Evolutionary conservation across 1,284 basidiomycete genomes (phyloP).

Genomic region (Ceratobasidium sp.): DNA sequence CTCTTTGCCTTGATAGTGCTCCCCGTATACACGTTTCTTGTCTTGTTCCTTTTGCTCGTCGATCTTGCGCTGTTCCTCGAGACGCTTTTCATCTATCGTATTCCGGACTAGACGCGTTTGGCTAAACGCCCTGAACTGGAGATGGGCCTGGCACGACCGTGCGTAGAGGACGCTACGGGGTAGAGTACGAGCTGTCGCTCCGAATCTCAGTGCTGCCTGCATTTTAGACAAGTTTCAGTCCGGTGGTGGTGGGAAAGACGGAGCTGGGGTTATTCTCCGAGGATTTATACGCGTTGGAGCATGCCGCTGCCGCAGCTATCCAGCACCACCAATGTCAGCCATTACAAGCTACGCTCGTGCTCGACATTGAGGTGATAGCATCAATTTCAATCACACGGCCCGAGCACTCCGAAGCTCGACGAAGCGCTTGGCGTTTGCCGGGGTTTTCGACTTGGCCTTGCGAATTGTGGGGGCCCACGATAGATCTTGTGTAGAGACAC

Average conservation of each 20-base stretch:
- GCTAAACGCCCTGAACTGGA: not conserved
- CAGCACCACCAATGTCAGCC: not conserved
- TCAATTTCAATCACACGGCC: not conserved
- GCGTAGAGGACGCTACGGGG: conserved; percentile 19
- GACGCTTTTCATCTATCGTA: conserved; percentile 27
- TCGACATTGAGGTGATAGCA: too few species aligned
- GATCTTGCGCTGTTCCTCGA: conserved; percentile 42
- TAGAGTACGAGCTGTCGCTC: conserved; percentile 6
- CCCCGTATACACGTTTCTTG: conserved; percentile 23
- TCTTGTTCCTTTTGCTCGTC: conserved; percentile 41
- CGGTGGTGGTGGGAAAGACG: conserved; percentile 14
- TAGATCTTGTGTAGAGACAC: too few species aligned
- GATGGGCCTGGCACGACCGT: not conserved
- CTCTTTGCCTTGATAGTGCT: conserved; percentile 40
- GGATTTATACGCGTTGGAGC: conserved; percentile 16
- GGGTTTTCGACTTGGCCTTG: too few species aligned
- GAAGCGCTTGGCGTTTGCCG: conserved; percentile 5
- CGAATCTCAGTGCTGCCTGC: conserved; percentile 20
- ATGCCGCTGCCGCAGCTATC: not conserved
- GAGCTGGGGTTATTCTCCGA: not conserved
- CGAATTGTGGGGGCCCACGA: too few species aligned
- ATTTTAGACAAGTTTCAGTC: not conserved
- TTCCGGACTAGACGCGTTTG: not conserved
- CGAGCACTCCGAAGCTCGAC: not conserved
- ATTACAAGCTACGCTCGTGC: too few species aligned